A percentile compares a stretch with the other conserved stretches of the same genome.
These are phyloP conservation scores for Metarhizium humberi DNA, from an alignment of 2,329 filamentous ascomycete genomes.

Conservation along the genomic window DNA sequence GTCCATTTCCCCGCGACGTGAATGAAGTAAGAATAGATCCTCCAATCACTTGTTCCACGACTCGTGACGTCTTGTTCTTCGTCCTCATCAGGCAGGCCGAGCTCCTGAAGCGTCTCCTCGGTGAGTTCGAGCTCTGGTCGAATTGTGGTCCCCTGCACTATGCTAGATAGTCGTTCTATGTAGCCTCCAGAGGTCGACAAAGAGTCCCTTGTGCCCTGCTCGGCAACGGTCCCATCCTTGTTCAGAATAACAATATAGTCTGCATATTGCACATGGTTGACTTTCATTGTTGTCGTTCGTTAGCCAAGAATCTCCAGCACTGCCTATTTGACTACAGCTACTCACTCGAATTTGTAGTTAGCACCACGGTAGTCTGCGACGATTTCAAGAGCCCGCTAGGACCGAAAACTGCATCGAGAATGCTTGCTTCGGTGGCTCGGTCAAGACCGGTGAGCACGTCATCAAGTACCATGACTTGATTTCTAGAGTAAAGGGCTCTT, in stretches of 20 bases:
- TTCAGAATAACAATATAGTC: constrained; percentile 15
- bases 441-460: constrained; percentile 27
- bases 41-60: constrained; percentile 1
- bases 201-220: too few species aligned
- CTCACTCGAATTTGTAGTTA: constrained; percentile 15
- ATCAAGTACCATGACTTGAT: constrained; percentile 19
- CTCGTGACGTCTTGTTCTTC: too few species aligned
- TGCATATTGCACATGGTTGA: constrained; percentile 12
- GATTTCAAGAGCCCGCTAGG: constrained; percentile 17
- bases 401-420: constrained; percentile 26
- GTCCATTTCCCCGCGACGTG: constrained; percentile 8
- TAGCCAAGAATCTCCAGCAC: too few species aligned
- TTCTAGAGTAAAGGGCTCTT: constrained; percentile 14
- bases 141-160: too few species aligned
- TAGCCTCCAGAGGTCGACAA: constrained; percentile 7
- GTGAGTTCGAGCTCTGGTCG: too few species aligned
- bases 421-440: constrained; percentile 25
- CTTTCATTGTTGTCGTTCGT: not conserved
- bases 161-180: too few species aligned
- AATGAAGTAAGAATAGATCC: constrained; percentile 10
- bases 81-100: too few species aligned
- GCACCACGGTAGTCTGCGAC: constrained; percentile 13
- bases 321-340: too few species aligned
- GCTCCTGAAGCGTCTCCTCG: too few species aligned
- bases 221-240: constrained; percentile 10